Evolutionary conservation across 768 basidiomycete species (phyloP), one percentile per base, ranked within the genome.

Genomic region (Postia placenta): DNA sequence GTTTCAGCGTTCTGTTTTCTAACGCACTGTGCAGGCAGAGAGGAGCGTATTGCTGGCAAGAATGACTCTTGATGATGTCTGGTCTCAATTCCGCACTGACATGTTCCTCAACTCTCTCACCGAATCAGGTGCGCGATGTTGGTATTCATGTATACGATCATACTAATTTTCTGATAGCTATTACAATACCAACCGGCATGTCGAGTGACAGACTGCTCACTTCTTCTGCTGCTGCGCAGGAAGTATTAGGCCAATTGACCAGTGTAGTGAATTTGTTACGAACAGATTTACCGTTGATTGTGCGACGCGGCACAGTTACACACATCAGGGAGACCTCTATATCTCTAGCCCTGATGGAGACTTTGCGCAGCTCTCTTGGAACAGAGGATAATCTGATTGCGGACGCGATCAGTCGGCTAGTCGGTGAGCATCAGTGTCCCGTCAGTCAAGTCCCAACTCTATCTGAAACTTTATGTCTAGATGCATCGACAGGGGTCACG

Each of bases 31-130:
- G 11, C 24, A 93, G 87, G 83, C 83, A 9, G 85, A 90, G 60
- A 83, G 90, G 60, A 78, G 80, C 56, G 74, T 78, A 2, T 67
- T 96, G 0, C 74, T 89, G 60, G 93, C 85, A 0, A 83, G 79
- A 54, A 68, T 95, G n/a, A 83, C 81, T 0, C 67, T 97, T 24
- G 81, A 88, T 45, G 78, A 83, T 23, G 87, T 86, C 1, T 83
- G 93, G 56, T 75, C 76, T 30, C 81, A 81, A 5, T 91, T 95
- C 71, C 79, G 80, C 26, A 75, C 80, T 0, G 93, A 97, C 61
- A 87, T 96, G 71, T 88, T 93, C 62, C 71, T 96, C 50, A 92
- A 85, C 60, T 93, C 93, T 15, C 69, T 97, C 20, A 78, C 85
- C 0, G 95, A 98, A 63, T 95, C 95, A 1, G 84, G 93, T 95